Base-by-base conservation (phyloP, 2,329 filamentous ascomycete species). In the Aspergillus ibericus region DNA sequence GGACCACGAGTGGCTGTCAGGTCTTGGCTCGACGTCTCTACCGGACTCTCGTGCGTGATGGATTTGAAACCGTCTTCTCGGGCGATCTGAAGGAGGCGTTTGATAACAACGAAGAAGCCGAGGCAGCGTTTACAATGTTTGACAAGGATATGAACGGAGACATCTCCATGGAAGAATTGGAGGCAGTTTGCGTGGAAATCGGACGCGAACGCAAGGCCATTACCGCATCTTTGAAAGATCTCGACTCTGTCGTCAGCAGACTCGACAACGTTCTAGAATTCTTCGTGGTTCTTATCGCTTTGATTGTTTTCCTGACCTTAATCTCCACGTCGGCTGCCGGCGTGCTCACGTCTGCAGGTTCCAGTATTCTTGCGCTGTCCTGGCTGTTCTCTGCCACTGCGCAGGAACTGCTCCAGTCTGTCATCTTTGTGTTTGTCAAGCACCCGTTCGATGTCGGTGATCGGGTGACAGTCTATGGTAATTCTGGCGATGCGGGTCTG, bases 91-190 rank as follows among this genome's bases (percentile, higher is more conserved):
- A 87, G 61, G 80, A 83, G 10, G 92, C 91, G 0, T 97, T 96
- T 67, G 84, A 89, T 9, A 90, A 88, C 22, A 83, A 88, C 16
- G 93, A 97, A 13, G 93, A 97, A 71, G 91, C 92, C 0, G 89
- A 95, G 55, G 90, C 90, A 2, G 93, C 93, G 0, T 97, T 98
- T 69, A 82, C 83, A 66, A 93, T 97, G 81, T 97, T 97, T 66
- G 93, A 98, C 77, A 96, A 95, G 71, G 93, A 98, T 68, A 86
- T 97, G 79, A 98, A 98, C 63, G 93, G 93, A 4, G 93, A 98
- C 69, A 96, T 97, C 51, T 96, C 91, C 0, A 92, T 96, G 85
- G 92, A 96, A 69, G 93, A 97, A 72, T 84, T 98, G 20, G 93
- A 97, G 74, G 87, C 91, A 20, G 92, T 96, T 22, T 96, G 92